Conservation (phyloP, 75 land plant species). For the Pinus taeda region DNA sequence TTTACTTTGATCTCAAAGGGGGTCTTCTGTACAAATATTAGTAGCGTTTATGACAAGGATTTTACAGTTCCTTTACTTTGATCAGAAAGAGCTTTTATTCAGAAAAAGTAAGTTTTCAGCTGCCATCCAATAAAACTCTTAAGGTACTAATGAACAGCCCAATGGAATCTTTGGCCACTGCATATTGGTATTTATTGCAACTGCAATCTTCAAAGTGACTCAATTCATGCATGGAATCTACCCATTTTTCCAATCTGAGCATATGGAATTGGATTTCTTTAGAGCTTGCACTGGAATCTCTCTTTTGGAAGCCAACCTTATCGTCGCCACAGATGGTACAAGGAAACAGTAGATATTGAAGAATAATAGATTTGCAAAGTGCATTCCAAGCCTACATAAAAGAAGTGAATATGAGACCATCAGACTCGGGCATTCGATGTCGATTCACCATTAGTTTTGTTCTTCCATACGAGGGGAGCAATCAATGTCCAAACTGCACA, state of each 20-base stretch:
- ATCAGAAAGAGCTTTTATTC: background rate
- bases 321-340: background rate
- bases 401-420: background rate
- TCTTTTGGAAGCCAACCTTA: background rate
- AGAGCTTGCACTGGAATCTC: background rate
- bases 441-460: conserved; percentile 11
- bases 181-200: background rate
- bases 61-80: background rate
- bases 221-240: background rate
- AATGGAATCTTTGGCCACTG: background rate
- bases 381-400: background rate
- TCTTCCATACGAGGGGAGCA: conserved; percentile 57
- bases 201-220: background rate
- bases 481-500: conserved; percentile 77
- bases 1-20: conserved; percentile 1
- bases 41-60: background rate
- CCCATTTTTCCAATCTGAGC: background rate
- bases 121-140: background rate
- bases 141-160: background rate
- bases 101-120: background rate
- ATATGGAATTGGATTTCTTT: background rate
- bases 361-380: background rate
- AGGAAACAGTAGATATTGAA: conserved; percentile 4
- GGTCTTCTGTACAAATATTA: background rate
- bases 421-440: conserved; percentile 1